Conservation (phyloP, 2,329 filamentous ascomycete species). For the Phoma sp. region DNA sequence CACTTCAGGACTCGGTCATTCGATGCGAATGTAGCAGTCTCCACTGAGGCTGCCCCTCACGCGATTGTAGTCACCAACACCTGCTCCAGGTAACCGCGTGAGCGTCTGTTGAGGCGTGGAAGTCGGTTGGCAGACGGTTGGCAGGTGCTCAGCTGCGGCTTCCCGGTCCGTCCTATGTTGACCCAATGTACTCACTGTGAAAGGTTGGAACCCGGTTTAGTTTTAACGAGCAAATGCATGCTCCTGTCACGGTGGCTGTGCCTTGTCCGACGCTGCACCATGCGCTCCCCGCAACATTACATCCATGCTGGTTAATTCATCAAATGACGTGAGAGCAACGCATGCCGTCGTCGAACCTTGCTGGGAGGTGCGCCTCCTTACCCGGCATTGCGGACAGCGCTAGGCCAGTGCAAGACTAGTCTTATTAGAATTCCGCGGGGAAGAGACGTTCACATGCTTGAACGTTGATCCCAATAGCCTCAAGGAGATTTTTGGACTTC, state of each 20-base stretch:
- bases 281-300: conserved; percentile 14
- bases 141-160: conserved; percentile 10
- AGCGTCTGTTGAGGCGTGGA: conserved; percentile 2
- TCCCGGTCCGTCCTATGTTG: conserved; percentile 5
- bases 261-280: conserved; percentile 8
- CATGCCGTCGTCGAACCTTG: conserved; percentile 14
- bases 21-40: conserved; percentile 12
- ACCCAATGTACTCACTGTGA: conserved; percentile 1
- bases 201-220: neutral
- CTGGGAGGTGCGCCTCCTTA: conserved; percentile 4
- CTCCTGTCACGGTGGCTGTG: conserved; percentile 6
- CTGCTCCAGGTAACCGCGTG: conserved; percentile 2
- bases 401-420: neutral
- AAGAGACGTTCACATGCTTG: conserved; percentile 9
- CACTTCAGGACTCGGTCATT: conserved; percentile 9
- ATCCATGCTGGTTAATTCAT: conserved; percentile 13
- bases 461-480: conserved; percentile 1
- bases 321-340: conserved; percentile 18
- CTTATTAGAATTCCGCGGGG: conserved; percentile 1
- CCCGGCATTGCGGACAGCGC: neutral
- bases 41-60: conserved; percentile 10
- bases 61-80: neutral
- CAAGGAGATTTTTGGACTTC: neutral
- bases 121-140: neutral
- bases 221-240: neutral